Percentiles rank a stretch among this genome's conserved stretches.
phyloP scores from a whole-genome alignment of 441 rosid genomes.

The Biscutella auriculata region DNA sequence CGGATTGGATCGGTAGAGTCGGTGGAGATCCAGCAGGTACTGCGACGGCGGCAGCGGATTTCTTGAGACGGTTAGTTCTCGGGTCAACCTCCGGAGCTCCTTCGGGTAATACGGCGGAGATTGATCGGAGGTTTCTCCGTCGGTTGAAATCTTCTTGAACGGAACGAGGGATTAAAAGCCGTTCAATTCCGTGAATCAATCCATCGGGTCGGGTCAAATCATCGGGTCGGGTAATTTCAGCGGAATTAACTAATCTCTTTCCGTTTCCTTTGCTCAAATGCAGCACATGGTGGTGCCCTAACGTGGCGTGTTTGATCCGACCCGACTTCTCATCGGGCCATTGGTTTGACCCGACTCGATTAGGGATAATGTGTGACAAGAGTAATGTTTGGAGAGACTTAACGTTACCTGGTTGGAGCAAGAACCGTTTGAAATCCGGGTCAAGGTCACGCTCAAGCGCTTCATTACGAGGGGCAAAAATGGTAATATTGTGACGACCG shows the following conservation, averaged over 20 bases:
- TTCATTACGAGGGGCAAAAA: slow-evolving; percentile 59
- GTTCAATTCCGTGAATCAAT: slow-evolving; percentile 50
- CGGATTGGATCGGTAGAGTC: slow-evolving; percentile 45
- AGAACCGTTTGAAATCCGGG: slow-evolving; percentile 55
- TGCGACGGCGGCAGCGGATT: slow-evolving; percentile 22
- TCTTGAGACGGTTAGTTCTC: slow-evolving; percentile 51
- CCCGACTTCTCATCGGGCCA: slow-evolving; percentile 26
- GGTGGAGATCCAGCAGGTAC: slow-evolving; percentile 34
- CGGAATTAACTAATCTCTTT: slow-evolving; percentile 21
- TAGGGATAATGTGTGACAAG: slow-evolving; percentile 46
- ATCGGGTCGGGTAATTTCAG: slow-evolving; percentile 35
- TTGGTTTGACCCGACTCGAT: slow-evolving; percentile 26
- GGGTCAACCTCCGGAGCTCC: slow-evolving; percentile 68
- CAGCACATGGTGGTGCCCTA: slow-evolving; percentile 22
- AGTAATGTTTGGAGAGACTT: slow-evolving; percentile 45
- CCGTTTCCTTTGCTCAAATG: slow-evolving; percentile 24
- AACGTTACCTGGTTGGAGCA: slow-evolving; percentile 58
- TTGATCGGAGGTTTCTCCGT: slow-evolving; percentile 45
- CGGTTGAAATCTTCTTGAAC: slow-evolving; percentile 57
- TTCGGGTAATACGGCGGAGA: slow-evolving; percentile 50
- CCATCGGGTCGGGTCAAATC: slow-evolving; percentile 55
- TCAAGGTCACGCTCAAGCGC: slow-evolving; percentile 62
- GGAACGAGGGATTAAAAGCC: slow-evolving; percentile 46
- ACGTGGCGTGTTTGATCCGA: slow-evolving; percentile 29
- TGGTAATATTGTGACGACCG: slow-evolving; percentile 45